Base-by-base conservation (phyloP, 2,329 filamentous ascomycete species). In the Septoria linicola region DNA sequence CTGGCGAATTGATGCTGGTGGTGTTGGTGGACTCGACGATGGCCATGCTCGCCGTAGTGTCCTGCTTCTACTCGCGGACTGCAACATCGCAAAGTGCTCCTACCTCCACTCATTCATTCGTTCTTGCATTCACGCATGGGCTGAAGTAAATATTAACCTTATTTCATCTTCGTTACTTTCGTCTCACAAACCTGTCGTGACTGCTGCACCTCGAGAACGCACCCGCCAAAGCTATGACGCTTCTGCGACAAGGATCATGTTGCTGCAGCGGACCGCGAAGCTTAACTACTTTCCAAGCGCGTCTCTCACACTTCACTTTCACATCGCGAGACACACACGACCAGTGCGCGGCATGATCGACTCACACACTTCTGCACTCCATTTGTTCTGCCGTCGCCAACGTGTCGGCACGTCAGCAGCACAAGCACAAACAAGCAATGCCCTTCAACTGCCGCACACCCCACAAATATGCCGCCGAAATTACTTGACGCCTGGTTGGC, bases 401-500 rank as follows among this genome's bases (percentile, higher is more conserved):
- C 10, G 36, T 20, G 17, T 41, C 19, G 1, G 47, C 13, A 41
- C 17, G n/a, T 20, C 13, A 36, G 25, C 41, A 20, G 13, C 21
- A 4, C 37, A 30, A 16, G 8, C 2, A 31, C 8, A 23, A 31
- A 13, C 14, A 30, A 36, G 44, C 46, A 34, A 56, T 56, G 54
- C 45, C 42, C 30, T 20, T 23, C 13, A 14, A 32, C 34, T 8
- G 8, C 35, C 8, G 32, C 17, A 30, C 25, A 40, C 19, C 31
- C 4, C 35, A 31, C 16, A 36, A 55, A 3, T 27, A 63, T 63
- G 59, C 54, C 49, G 17, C 50, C 46, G 41, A 49, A 42, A 31
- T 53, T 53, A 51, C 60, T 62, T 51, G 47, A 47, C 23, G 44
- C 58, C 27, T 69, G 68, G 68, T 57, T 70, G 8, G 60, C 53